Evolutionary conservation across 225 moss, liverwort and hornwort species (phyloP).

Genomic region (Bryoerythrophyllum caledonicum): DNA sequence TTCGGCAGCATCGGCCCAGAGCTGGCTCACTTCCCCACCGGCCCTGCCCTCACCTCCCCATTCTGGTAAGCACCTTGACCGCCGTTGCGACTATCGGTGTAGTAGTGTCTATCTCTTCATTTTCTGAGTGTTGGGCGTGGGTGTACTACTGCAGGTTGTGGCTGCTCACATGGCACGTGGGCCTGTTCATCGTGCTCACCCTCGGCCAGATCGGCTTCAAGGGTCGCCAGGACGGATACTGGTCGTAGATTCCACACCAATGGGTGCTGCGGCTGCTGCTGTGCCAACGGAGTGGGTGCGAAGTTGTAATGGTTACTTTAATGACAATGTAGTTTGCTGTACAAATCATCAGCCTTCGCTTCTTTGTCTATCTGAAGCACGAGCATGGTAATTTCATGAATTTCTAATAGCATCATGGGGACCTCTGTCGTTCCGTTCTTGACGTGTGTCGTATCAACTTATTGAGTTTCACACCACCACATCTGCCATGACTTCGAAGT

Average conservation of each 20-base stretch:
- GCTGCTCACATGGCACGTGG: slow-evolving; percentile 89
- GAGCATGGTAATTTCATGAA: background rate
- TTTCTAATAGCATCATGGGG: background rate
- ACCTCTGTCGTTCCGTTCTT: background rate
- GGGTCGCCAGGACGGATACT: slow-evolving; percentile 87
- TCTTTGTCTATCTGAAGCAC: background rate
- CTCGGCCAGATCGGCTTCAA: slow-evolving; percentile 96
- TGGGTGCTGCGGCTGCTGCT: background rate
- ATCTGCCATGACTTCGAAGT: background rate
- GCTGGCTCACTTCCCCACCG: slow-evolving; percentile 26
- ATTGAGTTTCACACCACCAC: too few species aligned
- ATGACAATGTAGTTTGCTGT: slow-evolving; percentile 3
- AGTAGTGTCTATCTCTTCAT: too few species aligned
- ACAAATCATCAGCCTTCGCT: background rate
- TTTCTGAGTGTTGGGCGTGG: background rate
- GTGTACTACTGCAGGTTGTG: slow-evolving; percentile 69
- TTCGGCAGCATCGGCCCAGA: slow-evolving; percentile 68
- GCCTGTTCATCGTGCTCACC: slow-evolving; percentile 78
- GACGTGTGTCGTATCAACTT: background rate
- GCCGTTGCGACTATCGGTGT: too few species aligned
- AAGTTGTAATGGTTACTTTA: background rate
- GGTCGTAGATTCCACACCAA: slow-evolving; percentile 21
- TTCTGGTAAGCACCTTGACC: slow-evolving; percentile 64
- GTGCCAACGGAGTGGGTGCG: background rate
- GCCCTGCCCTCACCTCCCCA: slow-evolving; percentile 91